Evolutionary conservation across 2,329 filamentous ascomycete genomes (phyloP), one percentile per base, ranked within the genome.

Genomic region (Ophiostoma perfectum): DNA sequence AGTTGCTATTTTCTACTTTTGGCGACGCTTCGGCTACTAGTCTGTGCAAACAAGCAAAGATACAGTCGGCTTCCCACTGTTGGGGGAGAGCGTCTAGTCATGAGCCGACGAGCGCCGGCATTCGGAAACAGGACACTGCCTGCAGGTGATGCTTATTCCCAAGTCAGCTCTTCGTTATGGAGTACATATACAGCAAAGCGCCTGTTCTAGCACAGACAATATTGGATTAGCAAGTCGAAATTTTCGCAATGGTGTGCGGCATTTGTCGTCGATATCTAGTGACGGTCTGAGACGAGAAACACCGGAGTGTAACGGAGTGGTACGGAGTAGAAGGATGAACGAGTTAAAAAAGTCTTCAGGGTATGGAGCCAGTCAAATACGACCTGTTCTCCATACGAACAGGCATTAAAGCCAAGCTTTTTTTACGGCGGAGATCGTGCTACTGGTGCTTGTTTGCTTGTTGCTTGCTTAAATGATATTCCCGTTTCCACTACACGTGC

Each of bases 391-490:
- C 49, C 49, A 55, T 55, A 55, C 27, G 49, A 55, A 27, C 49
- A 55, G 49, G 49, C 49, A 55, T 55, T 36, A 39, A 60, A 38
- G 55, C 55, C 55, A 60, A 60, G 55, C 55, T 58, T 60, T 58
- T 58, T 36, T 36, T 60, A 36, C 55, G 27, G 14, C 27, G 55
- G 5, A 60, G 55, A 60, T 60, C 55, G 55, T 27, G 6, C 49
- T 14, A 27, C 27, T 27, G 27, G 27, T 27, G 27, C 27, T 27
- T 27, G 16, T 52, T 52, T 18, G n/a, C 49, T 16, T 47, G 16
- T n/a, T 18, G 16, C 49, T 18, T 52, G 49, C 49, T 18, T 18
- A 27, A 52, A 18, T 52, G n/a, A 1, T 27, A 27, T 27, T 1
- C 27, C 27, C 27, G 27, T 27, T 27, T 27, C 27, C 27, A 27